Base-by-base conservation (phyloP, 2,329 filamentous ascomycete species). In the Annulohypoxylon truncatum region DNA sequence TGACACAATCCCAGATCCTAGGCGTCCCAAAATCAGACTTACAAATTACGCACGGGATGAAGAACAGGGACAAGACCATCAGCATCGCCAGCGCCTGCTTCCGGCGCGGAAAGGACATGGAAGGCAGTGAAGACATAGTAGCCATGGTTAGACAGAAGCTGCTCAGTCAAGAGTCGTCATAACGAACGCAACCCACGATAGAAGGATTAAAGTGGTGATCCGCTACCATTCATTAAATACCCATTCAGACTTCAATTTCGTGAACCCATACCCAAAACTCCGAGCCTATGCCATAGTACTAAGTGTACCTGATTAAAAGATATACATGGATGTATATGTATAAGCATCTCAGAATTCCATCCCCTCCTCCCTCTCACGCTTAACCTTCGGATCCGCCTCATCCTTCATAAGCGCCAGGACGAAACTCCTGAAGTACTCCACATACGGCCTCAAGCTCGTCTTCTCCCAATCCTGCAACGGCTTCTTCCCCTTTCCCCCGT, bases 381-480 rank as follows among this genome's bases (percentile, higher is more conserved):
- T 89, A 4, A 87, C 79, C 70, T 78, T 82, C 3, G 79, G 76
- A 60, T 83, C 89, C 67, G 83, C 83, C 77, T 90, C 89, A 64
- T 97, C 95, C 78, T 90, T 94, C 78, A 97, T 85, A 59, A 99
- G 78, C 0, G 82, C 85, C 8, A 88, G 85, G 6, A 98, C 93
- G 79, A 97, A 97, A 0, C 84, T 86, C 71, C 92, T 87, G 79
- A 99, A 98, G 72, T 91, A 90, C 62, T 98, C 94, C 33, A 98
- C 89, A 77, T 97, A 98, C 7, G 94, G 93, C 82, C 92, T 97
- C 75, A 99, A 79, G 70, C 93, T 93, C 22, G 96, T 99, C 87
- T 98, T 99, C 81, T 99, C 95, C 90, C 95, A 98, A 76, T 99
- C 96, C 71, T 90, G 87, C 50, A 92, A 74, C 60, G 74, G n/a